Evolutionary conservation across 2,329 filamentous ascomycete species (phyloP), one percentile per base, ranked within the genome.

Genomic region (Knufia fluminis): DNA sequence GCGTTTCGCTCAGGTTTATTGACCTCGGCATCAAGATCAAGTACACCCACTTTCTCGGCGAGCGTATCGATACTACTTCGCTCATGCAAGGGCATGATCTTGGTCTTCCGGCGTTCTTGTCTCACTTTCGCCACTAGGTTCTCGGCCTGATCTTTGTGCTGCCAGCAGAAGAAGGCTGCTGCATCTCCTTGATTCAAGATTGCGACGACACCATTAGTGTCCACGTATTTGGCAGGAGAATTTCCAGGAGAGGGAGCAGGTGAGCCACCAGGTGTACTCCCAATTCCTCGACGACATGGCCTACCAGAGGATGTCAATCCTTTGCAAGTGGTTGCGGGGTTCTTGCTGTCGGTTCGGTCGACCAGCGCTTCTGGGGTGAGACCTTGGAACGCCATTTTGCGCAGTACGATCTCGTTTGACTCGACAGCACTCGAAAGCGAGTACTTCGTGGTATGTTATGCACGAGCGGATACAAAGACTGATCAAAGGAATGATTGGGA

Each of bases 41-140:
- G 65, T 17, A 92, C 71, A 2, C 88, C 87, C 3, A 96, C 71
- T 39, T 86, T 75, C 56, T 88, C 86, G 36, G 89, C 80, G 50
- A 97, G 71, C 0, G 89, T 94, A 65, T 98, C 92, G 49, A 97
- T 76, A 60, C 90, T 96, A 28, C 80, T 83, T 46, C 86, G 75
- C 50, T 78, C 73, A 58, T 82, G 76, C 48, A 83, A 66, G 3
- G 82, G 77, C 4, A 79, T 74, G 3, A 76, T 70, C 64, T 3
- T 70, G 71, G 1, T 71, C 71, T 1, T 72, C 70, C 53, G 68
- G 74, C 16, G 72, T 73, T 39, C 64, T n/a, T 40, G 7, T 23
- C 36, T 39, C 65, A 1, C 72, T 64, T 7, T 74, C 72, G 50
- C 65, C 60, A 57, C 64, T 62, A 70, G 50, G 10, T 59, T 62